phyloP scores from a whole-genome alignment of 768 basidiomycete species.

The Asterophora parasitica region DNA sequence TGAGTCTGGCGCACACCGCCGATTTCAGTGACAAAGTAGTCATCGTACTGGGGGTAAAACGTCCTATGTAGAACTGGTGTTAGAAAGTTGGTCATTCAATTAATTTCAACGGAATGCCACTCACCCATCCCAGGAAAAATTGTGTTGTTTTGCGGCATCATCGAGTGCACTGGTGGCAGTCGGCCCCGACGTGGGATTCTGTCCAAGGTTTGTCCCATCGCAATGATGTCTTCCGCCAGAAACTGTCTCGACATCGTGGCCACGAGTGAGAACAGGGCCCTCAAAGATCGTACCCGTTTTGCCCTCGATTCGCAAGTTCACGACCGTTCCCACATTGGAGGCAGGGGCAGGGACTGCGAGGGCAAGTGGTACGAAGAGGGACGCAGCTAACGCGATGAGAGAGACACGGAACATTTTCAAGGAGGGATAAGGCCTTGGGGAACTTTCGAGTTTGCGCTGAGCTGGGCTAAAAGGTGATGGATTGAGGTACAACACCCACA shows the following conservation, averaged over 20 bases:
- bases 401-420: background rate
- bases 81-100: background rate
- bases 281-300: conserved; percentile 34
- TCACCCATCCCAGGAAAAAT: conserved; percentile 39
- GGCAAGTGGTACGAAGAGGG: background rate
- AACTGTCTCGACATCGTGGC: conserved; percentile 35
- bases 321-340: conserved; percentile 6
- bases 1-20: conserved; percentile 24
- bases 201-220: conserved; percentile 38
- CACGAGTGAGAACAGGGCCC: conserved; percentile 30
- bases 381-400: background rate
- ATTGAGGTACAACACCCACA: conserved; percentile 3
- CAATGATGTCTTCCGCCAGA: conserved; percentile 37
- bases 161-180: conserved; percentile 41
- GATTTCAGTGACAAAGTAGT: conserved; percentile 38
- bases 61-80: conserved; percentile 19
- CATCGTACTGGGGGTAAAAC: conserved; percentile 33
- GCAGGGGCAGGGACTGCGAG: background rate
- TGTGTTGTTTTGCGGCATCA: conserved; percentile 27
- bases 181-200: conserved; percentile 31
- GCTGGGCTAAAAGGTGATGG: background rate
- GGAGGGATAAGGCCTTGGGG: no score
- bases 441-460: background rate
- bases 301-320: conserved; percentile 38
- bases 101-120: background rate